Conservation (phyloP, 2,329 filamentous ascomycete genomes). For the Paracorniculantispora psalliotae region DNA sequence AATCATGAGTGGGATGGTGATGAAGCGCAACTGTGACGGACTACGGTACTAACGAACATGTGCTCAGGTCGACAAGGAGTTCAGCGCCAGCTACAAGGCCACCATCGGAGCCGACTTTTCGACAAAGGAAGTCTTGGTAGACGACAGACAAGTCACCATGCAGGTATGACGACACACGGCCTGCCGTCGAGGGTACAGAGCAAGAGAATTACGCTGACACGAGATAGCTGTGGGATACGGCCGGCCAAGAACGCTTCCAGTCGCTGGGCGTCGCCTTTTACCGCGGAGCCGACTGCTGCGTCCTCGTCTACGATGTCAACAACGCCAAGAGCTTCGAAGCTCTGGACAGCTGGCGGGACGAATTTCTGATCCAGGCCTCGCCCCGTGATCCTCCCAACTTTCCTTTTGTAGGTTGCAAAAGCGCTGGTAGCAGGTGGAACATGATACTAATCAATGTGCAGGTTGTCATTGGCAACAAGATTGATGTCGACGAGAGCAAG, state of each 20-base stretch:
- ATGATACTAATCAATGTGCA: constrained; percentile 31
- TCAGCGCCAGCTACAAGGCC: constrained; percentile 98
- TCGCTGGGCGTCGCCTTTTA: constrained; percentile 97
- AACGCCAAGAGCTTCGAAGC: constrained; percentile 99
- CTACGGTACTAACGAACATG: constrained; percentile 1
- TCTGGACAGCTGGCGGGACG: constrained; percentile 95
- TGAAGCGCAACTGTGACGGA: not conserved
- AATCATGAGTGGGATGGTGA: not conserved
- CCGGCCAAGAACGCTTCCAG: constrained; percentile 95
- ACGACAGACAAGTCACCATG: constrained; percentile 97
- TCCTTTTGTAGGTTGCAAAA: constrained; percentile 72
- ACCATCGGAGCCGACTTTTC: constrained; percentile 98
- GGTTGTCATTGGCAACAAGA: constrained; percentile 98
- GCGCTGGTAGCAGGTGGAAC: not conserved
- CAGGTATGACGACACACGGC: constrained; percentile 55
- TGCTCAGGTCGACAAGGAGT: constrained; percentile 98
- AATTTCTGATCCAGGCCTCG: constrained; percentile 95
- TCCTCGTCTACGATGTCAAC: constrained; percentile 97
- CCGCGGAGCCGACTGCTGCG: constrained; percentile 94
- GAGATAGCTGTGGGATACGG: constrained; percentile 88
- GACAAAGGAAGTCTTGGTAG: constrained; percentile 94
- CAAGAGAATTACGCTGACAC: not conserved
- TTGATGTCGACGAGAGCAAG: constrained; percentile 97
- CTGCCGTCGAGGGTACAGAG: constrained; percentile 12
- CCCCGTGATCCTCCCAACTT: constrained; percentile 96